phyloP scores from a whole-genome alignment of 2,329 filamentous ascomycete species.

The Neofusicoccum kwambonambiense region DNA sequence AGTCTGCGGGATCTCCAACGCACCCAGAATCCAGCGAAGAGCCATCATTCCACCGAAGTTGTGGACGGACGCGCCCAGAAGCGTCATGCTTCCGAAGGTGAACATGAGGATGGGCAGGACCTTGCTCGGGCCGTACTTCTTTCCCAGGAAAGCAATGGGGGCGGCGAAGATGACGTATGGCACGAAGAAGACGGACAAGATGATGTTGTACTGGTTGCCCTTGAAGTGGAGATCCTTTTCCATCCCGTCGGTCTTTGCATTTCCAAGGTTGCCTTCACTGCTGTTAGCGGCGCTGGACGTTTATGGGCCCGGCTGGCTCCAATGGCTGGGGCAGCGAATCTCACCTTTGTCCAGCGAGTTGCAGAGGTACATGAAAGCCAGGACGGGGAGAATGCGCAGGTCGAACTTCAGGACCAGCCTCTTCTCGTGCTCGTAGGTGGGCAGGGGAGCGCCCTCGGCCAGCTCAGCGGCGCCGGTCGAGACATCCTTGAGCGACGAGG shows the following conservation, averaged over 20 bases:
- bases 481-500: constrained; percentile 14
- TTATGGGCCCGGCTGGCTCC: too few species aligned
- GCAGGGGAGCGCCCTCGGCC: not conserved
- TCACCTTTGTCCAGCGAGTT: constrained; percentile 31
- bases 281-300: constrained; percentile 26
- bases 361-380: constrained; percentile 61
- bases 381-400: constrained; percentile 54
- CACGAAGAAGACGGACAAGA: constrained; percentile 71
- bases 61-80: constrained; percentile 55
- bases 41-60: constrained; percentile 68
- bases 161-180: constrained; percentile 71
- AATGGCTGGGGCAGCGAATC: too few species aligned
- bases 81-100: constrained; percentile 63
- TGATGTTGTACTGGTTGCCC: constrained; percentile 65
- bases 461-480: not conserved
- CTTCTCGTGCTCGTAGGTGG: constrained; percentile 26
- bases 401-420: constrained; percentile 56
- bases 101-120: constrained; percentile 69
- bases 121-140: constrained; percentile 63
- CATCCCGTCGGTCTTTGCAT: constrained; percentile 46
- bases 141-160: constrained; percentile 64
- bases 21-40: constrained; percentile 66
- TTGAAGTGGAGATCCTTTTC: constrained; percentile 59
- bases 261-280: constrained; percentile 34
- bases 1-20: constrained; percentile 13